Conservation (phyloP, 2,329 filamentous ascomycete genomes). For the Kalmusia sp. region DNA sequence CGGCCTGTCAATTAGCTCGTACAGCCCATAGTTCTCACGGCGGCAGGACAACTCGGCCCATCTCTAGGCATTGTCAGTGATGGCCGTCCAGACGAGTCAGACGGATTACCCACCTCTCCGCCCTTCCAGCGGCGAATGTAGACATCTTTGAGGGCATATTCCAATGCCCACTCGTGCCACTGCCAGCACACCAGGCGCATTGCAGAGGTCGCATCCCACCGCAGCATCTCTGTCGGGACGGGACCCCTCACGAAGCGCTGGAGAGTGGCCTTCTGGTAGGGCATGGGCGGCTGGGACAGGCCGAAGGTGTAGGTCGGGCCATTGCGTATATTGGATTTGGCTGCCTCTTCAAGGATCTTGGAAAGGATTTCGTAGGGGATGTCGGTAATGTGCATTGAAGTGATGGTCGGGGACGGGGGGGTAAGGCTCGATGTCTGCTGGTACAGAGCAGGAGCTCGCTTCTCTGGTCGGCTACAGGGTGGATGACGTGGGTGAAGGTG, state of each 20-base stretch:
- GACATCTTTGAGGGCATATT: constrained; percentile 58
- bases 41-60: constrained; percentile 57
- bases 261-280: constrained; percentile 52
- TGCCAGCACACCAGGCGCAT: constrained; percentile 57
- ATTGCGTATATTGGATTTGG: constrained; percentile 55
- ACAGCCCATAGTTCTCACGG: constrained; percentile 54
- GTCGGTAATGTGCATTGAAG: constrained; percentile 56
- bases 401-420: constrained; percentile 12
- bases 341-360: constrained; percentile 58
- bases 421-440: constrained; percentile 20
- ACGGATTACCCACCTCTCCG: constrained; percentile 39
- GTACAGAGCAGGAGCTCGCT: constrained; percentile 11
- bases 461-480: constrained; percentile 14
- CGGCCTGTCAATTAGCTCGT: constrained; percentile 56
- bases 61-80: constrained; percentile 48
- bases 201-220: constrained; percentile 58
- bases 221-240: constrained; percentile 57
- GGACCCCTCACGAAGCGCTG: constrained; percentile 60
- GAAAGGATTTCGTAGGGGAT: constrained; percentile 61
- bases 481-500: constrained; percentile 10
- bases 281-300: constrained; percentile 57
- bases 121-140: constrained; percentile 62
- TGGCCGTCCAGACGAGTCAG: not conserved
- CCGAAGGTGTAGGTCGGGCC: constrained; percentile 61
- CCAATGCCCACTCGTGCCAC: constrained; percentile 63